A percentile compares a stretch with the other conserved stretches of the same genome.
phyloP scores from a whole-genome alignment of 164 flowering plant species.

The Cinnamomum micranthum region DNA sequence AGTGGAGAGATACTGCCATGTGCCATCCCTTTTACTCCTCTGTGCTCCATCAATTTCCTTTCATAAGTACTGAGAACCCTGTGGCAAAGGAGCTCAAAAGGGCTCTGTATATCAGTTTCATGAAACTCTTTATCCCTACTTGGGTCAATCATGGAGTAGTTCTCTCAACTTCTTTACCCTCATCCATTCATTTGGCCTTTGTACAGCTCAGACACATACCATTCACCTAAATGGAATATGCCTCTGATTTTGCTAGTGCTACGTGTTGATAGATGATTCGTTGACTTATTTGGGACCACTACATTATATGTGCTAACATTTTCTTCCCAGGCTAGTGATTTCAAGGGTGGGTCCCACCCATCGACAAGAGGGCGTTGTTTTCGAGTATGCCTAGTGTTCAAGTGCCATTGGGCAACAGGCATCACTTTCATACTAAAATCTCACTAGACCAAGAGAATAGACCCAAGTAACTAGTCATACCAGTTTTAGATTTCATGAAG shows the following conservation, averaged over 20 bases:
- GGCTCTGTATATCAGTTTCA: background rate
- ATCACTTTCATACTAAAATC: background rate
- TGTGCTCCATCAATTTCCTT: background rate
- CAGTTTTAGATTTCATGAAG: background rate
- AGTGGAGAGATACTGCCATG: background rate
- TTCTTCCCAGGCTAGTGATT: too few species aligned
- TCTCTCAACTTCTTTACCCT: background rate
- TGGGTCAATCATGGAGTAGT: background rate
- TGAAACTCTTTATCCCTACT: background rate
- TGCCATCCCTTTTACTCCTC: background rate
- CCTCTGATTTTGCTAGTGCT: background rate
- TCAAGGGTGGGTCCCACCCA: too few species aligned
- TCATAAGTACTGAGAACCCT: background rate
- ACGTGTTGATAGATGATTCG: too few species aligned
- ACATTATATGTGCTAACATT: too few species aligned
- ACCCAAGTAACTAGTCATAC: too few species aligned
- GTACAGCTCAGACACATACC: background rate
- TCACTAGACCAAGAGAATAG: background rate
- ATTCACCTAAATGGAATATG: background rate
- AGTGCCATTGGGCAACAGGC: background rate
- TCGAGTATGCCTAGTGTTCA: too few species aligned
- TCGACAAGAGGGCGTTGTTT: too few species aligned
- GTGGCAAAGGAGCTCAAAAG: background rate
- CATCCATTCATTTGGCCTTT: background rate
- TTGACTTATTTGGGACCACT: too few species aligned